phyloP scores from a whole-genome alignment of 371 early-diverging fungal genomes.

The Thermomucor indicae-seudaticae region DNA sequence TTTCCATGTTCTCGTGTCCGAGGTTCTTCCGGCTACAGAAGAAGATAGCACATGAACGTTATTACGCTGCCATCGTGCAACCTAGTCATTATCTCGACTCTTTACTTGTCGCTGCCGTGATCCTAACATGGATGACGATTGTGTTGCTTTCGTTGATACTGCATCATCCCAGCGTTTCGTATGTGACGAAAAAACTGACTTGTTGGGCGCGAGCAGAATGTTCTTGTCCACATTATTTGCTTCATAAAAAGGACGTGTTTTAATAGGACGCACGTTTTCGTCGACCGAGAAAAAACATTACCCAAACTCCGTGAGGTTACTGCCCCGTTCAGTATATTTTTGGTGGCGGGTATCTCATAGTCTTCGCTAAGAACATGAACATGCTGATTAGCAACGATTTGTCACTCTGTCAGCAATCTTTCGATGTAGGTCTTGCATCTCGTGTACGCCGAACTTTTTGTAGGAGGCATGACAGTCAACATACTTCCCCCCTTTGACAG shows the following conservation, averaged over 20 bases:
- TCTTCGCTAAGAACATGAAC: slow-evolving; percentile 25
- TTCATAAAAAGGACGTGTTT: background rate
- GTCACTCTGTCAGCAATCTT: background rate
- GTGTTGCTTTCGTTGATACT: slow-evolving; percentile 9
- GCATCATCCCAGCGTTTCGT: slow-evolving; percentile 46
- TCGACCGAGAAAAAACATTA: background rate
- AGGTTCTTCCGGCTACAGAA: background rate
- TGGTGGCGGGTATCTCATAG: slow-evolving; percentile 24
- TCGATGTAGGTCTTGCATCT: background rate
- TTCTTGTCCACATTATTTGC: slow-evolving; percentile 37
- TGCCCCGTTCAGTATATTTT: slow-evolving; percentile 31
- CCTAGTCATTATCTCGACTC: no score
- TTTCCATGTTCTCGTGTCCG: slow-evolving; percentile 7
- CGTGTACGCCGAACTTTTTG: no score
- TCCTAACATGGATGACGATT: slow-evolving; percentile 12
- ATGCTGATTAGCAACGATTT: background rate
- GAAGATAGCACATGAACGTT: no score
- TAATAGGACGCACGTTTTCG: background rate
- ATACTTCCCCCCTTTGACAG: no score
- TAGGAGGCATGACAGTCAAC: no score
- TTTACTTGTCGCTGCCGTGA: no score
- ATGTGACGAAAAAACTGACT: slow-evolving; percentile 50
- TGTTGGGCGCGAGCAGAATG: slow-evolving; percentile 55
- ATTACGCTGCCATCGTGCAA: no score
- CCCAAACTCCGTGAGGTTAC: slow-evolving; percentile 30